These are phyloP conservation scores for Coffea eugenioides DNA, from an alignment of 257 asterid species.

Conservation along the genomic window DNA sequence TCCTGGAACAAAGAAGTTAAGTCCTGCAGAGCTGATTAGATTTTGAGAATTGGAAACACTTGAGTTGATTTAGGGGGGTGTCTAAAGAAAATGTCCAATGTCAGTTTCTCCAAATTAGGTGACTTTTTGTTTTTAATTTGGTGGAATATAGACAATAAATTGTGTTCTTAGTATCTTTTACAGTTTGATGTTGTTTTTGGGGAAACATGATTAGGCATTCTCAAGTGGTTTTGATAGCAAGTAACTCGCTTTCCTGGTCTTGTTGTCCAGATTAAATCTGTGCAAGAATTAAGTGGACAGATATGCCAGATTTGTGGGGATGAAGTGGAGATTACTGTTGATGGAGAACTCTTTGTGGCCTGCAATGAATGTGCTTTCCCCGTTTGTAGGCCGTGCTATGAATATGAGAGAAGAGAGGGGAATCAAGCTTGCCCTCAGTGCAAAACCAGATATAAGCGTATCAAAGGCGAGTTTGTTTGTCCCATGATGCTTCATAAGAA, in stretches of 20 bases:
- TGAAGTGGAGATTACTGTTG: conserved; percentile 58
- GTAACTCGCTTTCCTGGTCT: conserved; percentile 12
- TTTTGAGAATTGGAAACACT: background rate
- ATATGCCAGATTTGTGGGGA: conserved; percentile 79
- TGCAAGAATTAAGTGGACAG: conserved; percentile 64
- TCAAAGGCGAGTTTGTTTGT: conserved; percentile 50
- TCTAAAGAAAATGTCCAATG: background rate
- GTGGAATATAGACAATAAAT: background rate
- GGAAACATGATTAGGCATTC: background rate
- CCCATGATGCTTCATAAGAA: background rate
- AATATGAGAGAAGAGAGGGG: conserved; percentile 90
- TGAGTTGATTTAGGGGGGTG: background rate
- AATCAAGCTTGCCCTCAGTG: conserved; percentile 87
- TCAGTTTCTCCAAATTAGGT: conserved; percentile 1
- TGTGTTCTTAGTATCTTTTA: background rate
- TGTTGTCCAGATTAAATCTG: conserved; percentile 58
- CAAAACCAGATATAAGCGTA: conserved; percentile 85
- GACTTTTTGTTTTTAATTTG: background rate
- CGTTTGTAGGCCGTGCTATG: conserved; percentile 76
- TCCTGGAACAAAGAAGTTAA: background rate
- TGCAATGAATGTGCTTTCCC: conserved; percentile 99
- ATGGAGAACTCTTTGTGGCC: conserved; percentile 80
- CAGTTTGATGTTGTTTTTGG: background rate
- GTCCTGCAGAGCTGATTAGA: background rate
- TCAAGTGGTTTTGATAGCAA: conserved; percentile 21